Evolutionary conservation across 176 grass and related monocot species (phyloP), one percentile per base, ranked within the genome.

Genomic region (Raddia guianensis): DNA sequence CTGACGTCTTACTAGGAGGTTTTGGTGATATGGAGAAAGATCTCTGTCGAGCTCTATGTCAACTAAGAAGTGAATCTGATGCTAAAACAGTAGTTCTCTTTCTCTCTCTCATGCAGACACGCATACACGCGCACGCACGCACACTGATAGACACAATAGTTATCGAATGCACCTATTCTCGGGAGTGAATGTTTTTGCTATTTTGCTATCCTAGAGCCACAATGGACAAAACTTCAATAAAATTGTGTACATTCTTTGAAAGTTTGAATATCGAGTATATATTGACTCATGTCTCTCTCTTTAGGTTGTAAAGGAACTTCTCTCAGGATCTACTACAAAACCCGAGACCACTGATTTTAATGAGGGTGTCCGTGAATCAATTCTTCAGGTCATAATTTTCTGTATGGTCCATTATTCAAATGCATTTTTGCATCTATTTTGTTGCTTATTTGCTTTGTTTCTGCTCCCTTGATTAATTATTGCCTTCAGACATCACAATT

Each of bases 11-110:
- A 68, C 55, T 76, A 87, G 92, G 90, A 46, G 80, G 81, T 48
- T 83, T 94, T 91, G 80, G 75, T 85, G 86, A 92, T 80, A 42
- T 92, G 88, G 95, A 98, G 85, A 94, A 98, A 87, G 77, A 89
- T 80, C 81, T 98, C 63, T 98, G 92, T 20, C 67, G 46, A 82
- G 90, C 88, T 72, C 83, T 98, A 16, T 89, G 87, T 63, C 76
- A 91, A 73, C 87, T 98, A 79, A 98, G 88, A 89, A 92, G 64
- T 51, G 90, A 92, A 89, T 87, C 74, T 85, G 82, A 88, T 86
- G 83, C 86, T 78, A 98, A 89, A 89, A 78, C 35, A 9, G 95
- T 97, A 81, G n/a, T 15, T 21, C 73, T 35, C 47, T 65, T 34
- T 37, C 58, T 60, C 62, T 47, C 54, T 63, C 63, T 42, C 55